Percentiles rank a stretch among this genome's conserved stretches.
Conservation (phyloP, 1,284 basidiomycete species). For the Chalciporus sp. region DNA sequence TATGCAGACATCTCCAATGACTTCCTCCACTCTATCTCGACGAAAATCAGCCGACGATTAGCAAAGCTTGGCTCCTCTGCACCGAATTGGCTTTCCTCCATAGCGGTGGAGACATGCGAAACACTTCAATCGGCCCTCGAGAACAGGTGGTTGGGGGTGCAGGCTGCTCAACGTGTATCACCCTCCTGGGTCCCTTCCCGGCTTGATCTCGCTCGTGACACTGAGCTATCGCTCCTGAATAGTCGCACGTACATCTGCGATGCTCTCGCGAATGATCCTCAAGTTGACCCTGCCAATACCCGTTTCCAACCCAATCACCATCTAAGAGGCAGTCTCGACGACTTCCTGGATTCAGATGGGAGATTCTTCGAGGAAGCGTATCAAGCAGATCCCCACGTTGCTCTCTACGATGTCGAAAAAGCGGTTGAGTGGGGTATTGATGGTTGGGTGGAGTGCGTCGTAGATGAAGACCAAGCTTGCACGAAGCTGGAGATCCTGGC, state of each 20-base stretch:
- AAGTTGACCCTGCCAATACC: background rate
- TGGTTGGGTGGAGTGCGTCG: conserved; percentile 30
- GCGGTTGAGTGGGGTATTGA: conserved; percentile 33
- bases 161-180: conserved; percentile 15
- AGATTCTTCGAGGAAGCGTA: conserved; percentile 21
- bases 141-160: conserved; percentile 18
- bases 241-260: conserved; percentile 30
- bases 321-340: conserved; percentile 18
- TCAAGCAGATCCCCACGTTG: conserved; percentile 15
- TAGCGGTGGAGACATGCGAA: conserved; percentile 13
- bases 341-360: conserved; percentile 23
- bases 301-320: conserved; percentile 16
- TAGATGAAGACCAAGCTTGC: conserved; percentile 14
- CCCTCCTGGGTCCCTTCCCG: conserved; percentile 30
- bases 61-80: conserved; percentile 37
- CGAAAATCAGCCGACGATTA: conserved; percentile 40
- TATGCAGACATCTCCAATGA: conserved; percentile 33
- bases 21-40: conserved; percentile 28
- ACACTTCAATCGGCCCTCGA: conserved; percentile 17
- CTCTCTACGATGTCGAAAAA: conserved; percentile 40
- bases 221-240: conserved; percentile 30
- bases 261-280: conserved; percentile 5
- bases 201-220: conserved; percentile 33
- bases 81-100: conserved; percentile 21
- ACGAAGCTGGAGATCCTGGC: conserved; percentile 28